Percentiles rank a stretch among this genome's conserved stretches.
Evolutionary conservation across 306 rosid species (phyloP).

Genomic region (Cucumis hystrix): DNA sequence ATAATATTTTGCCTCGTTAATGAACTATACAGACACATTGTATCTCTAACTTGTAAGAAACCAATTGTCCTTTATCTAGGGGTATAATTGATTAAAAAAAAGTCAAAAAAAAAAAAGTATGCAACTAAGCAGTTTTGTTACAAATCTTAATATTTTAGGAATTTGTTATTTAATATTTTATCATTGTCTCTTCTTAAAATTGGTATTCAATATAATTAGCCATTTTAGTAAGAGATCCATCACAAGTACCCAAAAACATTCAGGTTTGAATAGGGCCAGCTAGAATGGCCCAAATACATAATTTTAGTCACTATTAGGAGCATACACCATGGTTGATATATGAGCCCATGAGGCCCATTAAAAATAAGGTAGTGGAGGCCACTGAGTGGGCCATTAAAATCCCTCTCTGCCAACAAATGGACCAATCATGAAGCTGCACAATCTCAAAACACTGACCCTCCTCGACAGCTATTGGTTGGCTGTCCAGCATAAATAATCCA

Average conservation of each 20-base stretch:
- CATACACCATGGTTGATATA: neutral
- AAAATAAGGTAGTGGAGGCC: neutral
- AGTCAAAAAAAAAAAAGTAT: too few relatives aligned
- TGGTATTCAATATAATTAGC: too few relatives aligned
- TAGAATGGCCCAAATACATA: neutral
- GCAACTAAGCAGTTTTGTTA: too few relatives aligned
- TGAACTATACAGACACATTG: too few relatives aligned
- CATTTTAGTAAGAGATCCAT: too few relatives aligned
- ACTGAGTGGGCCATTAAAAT: neutral
- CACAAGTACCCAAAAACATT: neutral
- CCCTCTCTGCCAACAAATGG: neutral
- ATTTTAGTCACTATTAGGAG: neutral
- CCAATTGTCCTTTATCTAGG: too few relatives aligned
- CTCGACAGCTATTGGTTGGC: slow-evolving; percentile 3
- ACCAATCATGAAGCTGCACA: neutral
- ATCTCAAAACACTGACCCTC: neutral
- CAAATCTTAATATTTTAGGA: too few relatives aligned
- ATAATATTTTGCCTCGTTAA: too few relatives aligned
- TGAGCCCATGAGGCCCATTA: neutral
- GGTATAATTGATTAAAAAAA: too few relatives aligned
- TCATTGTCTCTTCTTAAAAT: too few relatives aligned
- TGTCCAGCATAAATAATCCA: slow-evolving; percentile 2
- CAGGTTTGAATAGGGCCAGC: neutral
- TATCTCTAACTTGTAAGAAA: too few relatives aligned
- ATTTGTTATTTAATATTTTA: too few relatives aligned